A percentile compares a stretch with the other conserved stretches of the same genome.
phyloP scores from a whole-genome alignment of 345 rosid species.

The Sapria himalayana region DNA sequence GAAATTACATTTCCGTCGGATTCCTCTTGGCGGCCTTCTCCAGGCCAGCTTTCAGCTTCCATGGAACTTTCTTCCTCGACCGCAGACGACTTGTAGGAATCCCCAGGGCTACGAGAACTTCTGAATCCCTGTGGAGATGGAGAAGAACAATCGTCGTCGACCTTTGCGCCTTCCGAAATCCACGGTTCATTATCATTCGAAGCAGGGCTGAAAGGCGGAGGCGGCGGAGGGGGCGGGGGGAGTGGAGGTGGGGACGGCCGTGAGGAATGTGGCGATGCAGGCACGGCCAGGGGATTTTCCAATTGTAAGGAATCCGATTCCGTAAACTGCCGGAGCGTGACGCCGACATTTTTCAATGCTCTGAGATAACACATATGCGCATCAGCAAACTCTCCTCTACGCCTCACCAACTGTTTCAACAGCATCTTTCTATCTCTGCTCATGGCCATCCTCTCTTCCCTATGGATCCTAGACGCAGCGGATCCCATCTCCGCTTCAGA shows the following conservation, averaged over 20 bases:
- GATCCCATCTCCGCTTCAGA: slow-evolving; percentile 96
- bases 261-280: slow-evolving; percentile 17
- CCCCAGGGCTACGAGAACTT: slow-evolving; percentile 38
- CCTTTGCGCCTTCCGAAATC: slow-evolving; percentile 12
- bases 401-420: slow-evolving; percentile 45
- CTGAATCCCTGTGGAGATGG: slow-evolving; percentile 24
- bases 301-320: slow-evolving; percentile 66
- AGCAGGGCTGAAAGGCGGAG: slow-evolving; percentile 46
- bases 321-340: slow-evolving; percentile 72
- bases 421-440: slow-evolving; percentile 74
- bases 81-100: slow-evolving; percentile 18
- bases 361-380: slow-evolving; percentile 57
- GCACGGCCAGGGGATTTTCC: slow-evolving; percentile 25
- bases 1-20: slow-evolving; percentile 10
- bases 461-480: slow-evolving; percentile 57
- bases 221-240: slow-evolving; percentile 65
- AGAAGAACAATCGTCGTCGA: slow-evolving; percentile 16
- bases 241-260: slow-evolving; percentile 43
- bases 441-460: slow-evolving; percentile 47
- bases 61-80: slow-evolving; percentile 46
- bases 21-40: slow-evolving; percentile 28
- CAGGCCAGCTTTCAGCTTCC: slow-evolving; percentile 50
- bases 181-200: slow-evolving; percentile 15
- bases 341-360: slow-evolving; percentile 72
- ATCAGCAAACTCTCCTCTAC: slow-evolving; percentile 64